Evolutionary conservation across 176 grass and related monocot species (phyloP).

Genomic region (Saccharum officinarum): DNA sequence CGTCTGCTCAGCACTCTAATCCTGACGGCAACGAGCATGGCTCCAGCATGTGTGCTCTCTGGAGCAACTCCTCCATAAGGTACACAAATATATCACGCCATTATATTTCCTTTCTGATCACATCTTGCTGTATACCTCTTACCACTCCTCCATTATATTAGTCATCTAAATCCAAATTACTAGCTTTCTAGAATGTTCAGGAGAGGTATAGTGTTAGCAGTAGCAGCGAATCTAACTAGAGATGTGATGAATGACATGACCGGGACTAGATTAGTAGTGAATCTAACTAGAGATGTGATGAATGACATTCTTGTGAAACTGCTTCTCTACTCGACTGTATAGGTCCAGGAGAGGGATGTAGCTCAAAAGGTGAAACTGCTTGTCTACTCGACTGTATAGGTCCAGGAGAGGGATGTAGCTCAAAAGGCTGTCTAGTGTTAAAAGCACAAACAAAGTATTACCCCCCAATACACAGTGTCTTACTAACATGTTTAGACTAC

Average conservation of each 20-base stretch:
- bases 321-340: background rate
- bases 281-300: background rate
- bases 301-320: conserved; percentile 9
- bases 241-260: background rate
- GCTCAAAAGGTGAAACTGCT: conserved; percentile 6
- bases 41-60: conserved; percentile 53
- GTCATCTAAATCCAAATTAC: too few species aligned
- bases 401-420: background rate
- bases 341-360: background rate
- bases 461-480: background rate
- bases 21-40: conserved; percentile 41
- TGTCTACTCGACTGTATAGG: conserved; percentile 12
- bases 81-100: background rate
- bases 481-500: background rate
- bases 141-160: background rate
- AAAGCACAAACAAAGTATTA: background rate
- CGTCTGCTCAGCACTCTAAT: conserved; percentile 57
- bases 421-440: background rate
- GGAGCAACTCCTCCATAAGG: conserved; percentile 74
- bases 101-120: too few species aligned
- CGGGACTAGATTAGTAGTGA: too few species aligned
- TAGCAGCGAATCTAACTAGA: background rate
- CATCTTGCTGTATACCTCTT: too few species aligned
- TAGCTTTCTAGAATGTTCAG: background rate
- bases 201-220: background rate